Percentiles rank a stretch among this genome's conserved stretches.
Conservation (phyloP, 1,139 yeast genomes). For the Yamadazyma oceani region DNA sequence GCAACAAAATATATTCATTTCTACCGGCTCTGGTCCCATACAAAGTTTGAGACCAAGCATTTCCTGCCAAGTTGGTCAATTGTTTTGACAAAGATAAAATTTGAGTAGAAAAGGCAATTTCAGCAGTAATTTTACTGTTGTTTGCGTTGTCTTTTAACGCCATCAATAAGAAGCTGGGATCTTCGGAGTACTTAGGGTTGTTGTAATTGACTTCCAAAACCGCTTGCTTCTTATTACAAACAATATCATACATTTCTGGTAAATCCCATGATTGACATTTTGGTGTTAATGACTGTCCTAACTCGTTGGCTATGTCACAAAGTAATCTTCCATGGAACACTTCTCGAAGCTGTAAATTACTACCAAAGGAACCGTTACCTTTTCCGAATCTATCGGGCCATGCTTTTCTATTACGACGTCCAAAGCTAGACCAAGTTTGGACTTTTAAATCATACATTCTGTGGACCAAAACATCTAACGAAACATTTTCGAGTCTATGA, state of each 20-base stretch:
- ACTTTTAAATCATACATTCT: constrained; percentile 76
- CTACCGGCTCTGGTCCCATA: constrained; percentile 97
- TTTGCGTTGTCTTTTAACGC: constrained; percentile 69
- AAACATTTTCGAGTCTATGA: constrained; percentile 77
- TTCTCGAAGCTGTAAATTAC: constrained; percentile 59
- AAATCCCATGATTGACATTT: constrained; percentile 98
- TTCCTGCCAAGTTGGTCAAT: constrained; percentile 91
- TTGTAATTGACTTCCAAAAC: constrained; percentile 75
- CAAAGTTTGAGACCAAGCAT: constrained; percentile 94
- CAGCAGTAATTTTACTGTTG: constrained; percentile 73
- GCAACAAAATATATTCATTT: constrained; percentile 88
- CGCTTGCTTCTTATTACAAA: constrained; percentile 59
- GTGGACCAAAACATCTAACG: constrained; percentile 78
- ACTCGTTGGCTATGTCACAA: constrained; percentile 91
- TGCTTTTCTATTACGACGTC: constrained; percentile 70
- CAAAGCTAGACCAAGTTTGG: constrained; percentile 78
- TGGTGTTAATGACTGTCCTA: constrained; percentile 89
- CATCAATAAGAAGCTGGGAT: constrained; percentile 63
- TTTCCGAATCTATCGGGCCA: constrained; percentile 78
- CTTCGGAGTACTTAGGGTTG: constrained; percentile 64
- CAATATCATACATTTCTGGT: constrained; percentile 83
- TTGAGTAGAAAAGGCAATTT: constrained; percentile 79
- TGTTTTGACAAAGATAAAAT: constrained; percentile 87
- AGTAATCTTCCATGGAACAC: constrained; percentile 82
- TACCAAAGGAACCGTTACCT: constrained; percentile 41